Evolutionary conservation across 1,284 basidiomycete species (phyloP).

Genomic region (Rugosomyces carneus): DNA sequence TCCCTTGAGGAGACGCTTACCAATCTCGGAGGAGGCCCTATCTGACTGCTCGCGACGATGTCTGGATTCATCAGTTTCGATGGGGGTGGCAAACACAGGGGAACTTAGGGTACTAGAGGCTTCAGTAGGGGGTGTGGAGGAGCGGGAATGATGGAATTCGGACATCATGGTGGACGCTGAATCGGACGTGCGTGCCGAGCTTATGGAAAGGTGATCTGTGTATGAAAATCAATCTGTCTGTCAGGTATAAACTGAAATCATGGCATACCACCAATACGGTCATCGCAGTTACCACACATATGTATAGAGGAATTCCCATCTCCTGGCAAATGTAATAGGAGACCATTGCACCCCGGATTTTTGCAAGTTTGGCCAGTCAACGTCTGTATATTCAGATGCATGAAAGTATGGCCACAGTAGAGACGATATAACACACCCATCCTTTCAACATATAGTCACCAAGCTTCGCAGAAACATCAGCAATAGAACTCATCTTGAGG

Average conservation of each 20-base stretch:
- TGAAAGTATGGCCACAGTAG: not conserved
- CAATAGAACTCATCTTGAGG: slow-evolving; percentile 41
- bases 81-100: slow-evolving; percentile 52
- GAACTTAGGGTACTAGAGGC: slow-evolving; percentile 54
- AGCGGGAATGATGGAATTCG: slow-evolving; percentile 44
- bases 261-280: slow-evolving; percentile 27
- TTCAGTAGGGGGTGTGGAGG: slow-evolving; percentile 72
- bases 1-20: slow-evolving; percentile 66
- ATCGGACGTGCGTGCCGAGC: slow-evolving; percentile 8
- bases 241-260: not conserved
- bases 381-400: slow-evolving; percentile 35
- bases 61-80: slow-evolving; percentile 57
- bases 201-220: slow-evolving; percentile 10
- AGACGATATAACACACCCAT: slow-evolving; percentile 45
- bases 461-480: slow-evolving; percentile 52
- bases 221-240: not conserved
- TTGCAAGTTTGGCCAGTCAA: slow-evolving; percentile 62
- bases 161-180: slow-evolving; percentile 44
- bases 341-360: slow-evolving; percentile 50
- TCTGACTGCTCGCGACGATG: slow-evolving; percentile 76
- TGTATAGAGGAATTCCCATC: slow-evolving; percentile 37
- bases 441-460: slow-evolving; percentile 72
- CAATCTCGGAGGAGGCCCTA: slow-evolving; percentile 70
- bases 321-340: slow-evolving; percentile 62
- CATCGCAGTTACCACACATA: slow-evolving; percentile 62